Evolutionary conservation across 306 rosid genomes (phyloP), one percentile per base, ranked within the genome.

Genomic region (Boehmeria nivea): DNA sequence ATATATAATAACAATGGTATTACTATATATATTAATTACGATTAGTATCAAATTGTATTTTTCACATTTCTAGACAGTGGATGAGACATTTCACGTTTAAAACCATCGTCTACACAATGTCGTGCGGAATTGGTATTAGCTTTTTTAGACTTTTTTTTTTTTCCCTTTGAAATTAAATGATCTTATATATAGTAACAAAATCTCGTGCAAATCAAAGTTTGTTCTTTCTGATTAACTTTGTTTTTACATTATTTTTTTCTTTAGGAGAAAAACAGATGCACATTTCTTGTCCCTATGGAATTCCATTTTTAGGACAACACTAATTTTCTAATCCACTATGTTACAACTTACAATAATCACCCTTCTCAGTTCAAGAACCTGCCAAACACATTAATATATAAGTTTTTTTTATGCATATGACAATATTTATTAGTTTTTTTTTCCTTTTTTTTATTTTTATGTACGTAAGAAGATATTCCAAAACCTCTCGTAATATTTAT

Each of bases 271-370:
- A 47, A 60, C 6, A 44, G 24, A 31, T 21, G 26, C 34, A 53
- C 63, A 65, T 69, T 69, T 74, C 81, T 81, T 81, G 78, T 69
- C 73, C 58, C 24, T 45, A 66, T 60, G 70, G 60, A 76, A 78
- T 70, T 65, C 39, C 50, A 25, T 65, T 18, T 53, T 17, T 11
- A 18, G 19, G 24, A 11, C 26, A 19, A 44, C 51, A 37, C 46
- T 6, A 64, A n/a, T 69, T 71, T 51, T 55, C 66, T 62, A 68
- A 76, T 67, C 83, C 18, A 72, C 71, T 48, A 44, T 19, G 50
- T 27, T 33, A 23, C 26, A 53, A 66, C 5, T 33, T 33, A 40
- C 45, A 40, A n/a, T 11, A 65, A 61, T 61, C 80, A 39, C 26
- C 34, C 15, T 12, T 23, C 31, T 42, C 47, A 25, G 19, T 66